phyloP scores from a whole-genome alignment of 1,284 basidiomycete genomes.

The Ceratobasidium sp. region DNA sequence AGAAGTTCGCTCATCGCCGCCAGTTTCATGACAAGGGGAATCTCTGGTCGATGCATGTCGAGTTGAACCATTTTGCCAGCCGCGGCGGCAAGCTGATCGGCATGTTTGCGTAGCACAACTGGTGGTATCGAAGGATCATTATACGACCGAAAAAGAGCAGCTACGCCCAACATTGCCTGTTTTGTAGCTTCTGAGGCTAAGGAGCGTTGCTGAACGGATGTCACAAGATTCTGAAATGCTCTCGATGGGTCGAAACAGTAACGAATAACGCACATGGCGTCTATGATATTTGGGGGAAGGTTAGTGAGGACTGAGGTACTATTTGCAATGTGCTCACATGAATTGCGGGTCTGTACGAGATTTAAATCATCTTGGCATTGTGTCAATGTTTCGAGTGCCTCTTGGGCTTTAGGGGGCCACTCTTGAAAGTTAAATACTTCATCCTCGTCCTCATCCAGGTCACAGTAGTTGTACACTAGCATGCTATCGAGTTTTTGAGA shows the following conservation, averaged over 20 bases:
- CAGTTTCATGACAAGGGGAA: not conserved
- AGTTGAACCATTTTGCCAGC: not conserved
- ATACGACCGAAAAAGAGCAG: not conserved
- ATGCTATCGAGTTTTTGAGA: no score
- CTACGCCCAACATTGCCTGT: slow-evolving; percentile 8
- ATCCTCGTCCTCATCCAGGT: slow-evolving; percentile 27
- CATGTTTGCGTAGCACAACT: not conserved
- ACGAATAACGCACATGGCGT: not conserved
- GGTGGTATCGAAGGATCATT: not conserved
- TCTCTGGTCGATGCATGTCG: slow-evolving; percentile 11
- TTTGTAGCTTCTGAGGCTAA: not conserved
- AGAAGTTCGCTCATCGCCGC: slow-evolving; percentile 1
- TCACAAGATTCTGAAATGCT: not conserved
- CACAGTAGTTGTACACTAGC: not conserved
- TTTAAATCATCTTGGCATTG: not conserved
- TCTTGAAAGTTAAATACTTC: slow-evolving; percentile 3
- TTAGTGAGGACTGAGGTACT: no score
- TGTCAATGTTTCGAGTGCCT: not conserved
- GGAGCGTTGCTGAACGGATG: not conserved
- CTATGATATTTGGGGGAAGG: no score
- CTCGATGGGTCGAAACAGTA: slow-evolving; percentile 17
- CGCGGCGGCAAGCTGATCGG: not conserved
- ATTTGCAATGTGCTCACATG: slow-evolving; percentile 1
- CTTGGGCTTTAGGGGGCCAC: not conserved
- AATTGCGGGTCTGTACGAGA: not conserved